Evolutionary conservation across 352 stramenopile species (phyloP), one percentile per base, ranked within the genome.

Genomic region (Phytopythium cucurbitacearum): DNA sequence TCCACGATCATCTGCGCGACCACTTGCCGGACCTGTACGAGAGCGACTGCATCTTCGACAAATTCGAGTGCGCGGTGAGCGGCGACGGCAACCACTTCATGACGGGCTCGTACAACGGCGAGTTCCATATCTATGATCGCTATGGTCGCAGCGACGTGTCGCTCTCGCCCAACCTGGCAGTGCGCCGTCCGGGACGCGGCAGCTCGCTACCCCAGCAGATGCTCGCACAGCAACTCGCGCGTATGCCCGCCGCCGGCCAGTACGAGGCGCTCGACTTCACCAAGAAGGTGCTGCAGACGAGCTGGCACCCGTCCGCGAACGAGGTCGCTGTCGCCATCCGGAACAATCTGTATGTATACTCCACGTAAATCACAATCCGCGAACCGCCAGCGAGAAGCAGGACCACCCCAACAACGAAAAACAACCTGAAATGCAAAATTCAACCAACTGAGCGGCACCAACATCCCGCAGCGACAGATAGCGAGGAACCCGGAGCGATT

Each of bases 11-110:
- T 46, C 73, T 98, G 57, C 85, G 86, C 43, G 69, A 82, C 7
- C 71, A 87, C 12, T 67, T 98, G 33, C 76, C 74, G 16, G 86
- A 98, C 54, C 59, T 98, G 5, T 98, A 98, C 69, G 93, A 98
- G 51, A 98, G 88, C 56, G 95, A 98, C 64, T 97, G 85, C 60
- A 98, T 98, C 55, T 98, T 98, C 60, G 95, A 98, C 81, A 98
- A 98, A 67, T 98, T 98, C 61, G 93, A 98, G 65, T 95, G 94
- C 50, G 80, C 77, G 7, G 77, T 97, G 37, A 96, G 85, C 55
- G 82, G 80, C 16, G 87, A 98, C 60, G 91, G 87, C 47, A 93
- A 95, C 62, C 89, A 91, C 73, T 90, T 98, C 62, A 80, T 95
- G 56, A 98, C 93, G 39, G 95, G 95, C 44, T 97, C 90, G 48